Evolutionary conservation across 441 rosid species (phyloP), one percentile per base, ranked within the genome.

Genomic region (Hypseocharis bilobata): DNA sequence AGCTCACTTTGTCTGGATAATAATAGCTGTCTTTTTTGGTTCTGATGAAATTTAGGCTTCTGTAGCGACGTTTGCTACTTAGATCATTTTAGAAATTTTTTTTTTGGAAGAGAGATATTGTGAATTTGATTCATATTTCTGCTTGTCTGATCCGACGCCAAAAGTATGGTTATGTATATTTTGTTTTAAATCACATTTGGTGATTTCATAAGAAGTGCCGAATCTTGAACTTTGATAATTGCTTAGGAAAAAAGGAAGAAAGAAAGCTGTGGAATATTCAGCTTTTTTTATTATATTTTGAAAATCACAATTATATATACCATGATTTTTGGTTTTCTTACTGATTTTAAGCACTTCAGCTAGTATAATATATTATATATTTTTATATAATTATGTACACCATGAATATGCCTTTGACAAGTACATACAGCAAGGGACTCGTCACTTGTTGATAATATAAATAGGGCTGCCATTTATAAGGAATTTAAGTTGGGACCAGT

Each of bases 1-100:
- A 72, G 76, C 84, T 81, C 78, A 77, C 44, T 54, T 60, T 63
- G 52, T 74, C 54, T 66, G 64, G 70, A 60, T 42, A 22, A 62
- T 65, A 59, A 75, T 80, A 72, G 84, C 81, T 76, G 80, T 83
- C 86, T 63, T 74, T 79, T 79, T 28, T 27, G 59, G 58, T 26
- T 76, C 38, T 58, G 57, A 23, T 20, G 29, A 10, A 20, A 52
- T 52, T 22, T 52, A 52, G 51, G 55, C 70, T 73, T 60, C 73
- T 66, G 55, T 25, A 52, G n/a, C 23, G 58, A 52, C 4, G 25
- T 47, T 8, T 47, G 54, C 25, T 47, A 6, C 54, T 5, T 47
- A 47, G 11, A 47, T 11, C 17, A 47, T 23, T 2, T 29, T 52
- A 52, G 28, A 52, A 42, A 13, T 19, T 42, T 19, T 5, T 42